Evolutionary conservation across 176 grass and related monocot genomes (phyloP), one percentile per base, ranked within the genome.

Genomic region (Avena sativa): DNA sequence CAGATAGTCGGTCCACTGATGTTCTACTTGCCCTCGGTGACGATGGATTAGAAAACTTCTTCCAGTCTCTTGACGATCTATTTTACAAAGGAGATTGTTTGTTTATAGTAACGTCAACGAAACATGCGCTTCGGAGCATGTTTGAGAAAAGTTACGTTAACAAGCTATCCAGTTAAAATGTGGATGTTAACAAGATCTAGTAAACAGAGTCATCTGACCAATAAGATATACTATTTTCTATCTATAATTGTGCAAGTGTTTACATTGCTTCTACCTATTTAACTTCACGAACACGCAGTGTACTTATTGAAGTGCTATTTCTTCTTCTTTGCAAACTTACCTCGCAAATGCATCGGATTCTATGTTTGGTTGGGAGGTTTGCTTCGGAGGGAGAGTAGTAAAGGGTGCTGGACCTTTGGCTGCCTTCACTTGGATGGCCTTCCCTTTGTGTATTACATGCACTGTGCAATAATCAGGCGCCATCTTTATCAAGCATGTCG

Each of bases 361-460:
- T 55, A 88, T 85, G 69, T 63, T 91, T 69, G 87, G 84, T 67
- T 76, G 81, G 53, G 84, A 79, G 19, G 34, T 21, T 57, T 92
- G 82, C 64, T 88, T 92, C 52, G 93, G 92, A 68, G 90, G 92
- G 26, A 90, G 79, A 84, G 72, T 80, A 67, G 14, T 80, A 79
- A 83, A 88, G 20, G 87, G 83, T 49, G 71, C 78, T 46, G 88
- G 81, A 71, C 43, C 65, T 96, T 91, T 96, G 20, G 90, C 90
- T 80, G 93, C 60, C 89, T 91, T 95, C 62, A 91, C 79, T 81
- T 81, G 91, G 71, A 96, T 72, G 48, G 82, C 86, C 80, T 94
- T 98, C 38, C 88, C 90, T 86, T 96, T 98, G 80, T 90, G 85
- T 79, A 96, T 93, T 64, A 98, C 96, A 81, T 98, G 91, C 56